Evolutionary conservation across 2,329 filamentous ascomycete genomes (phyloP), one percentile per base, ranked within the genome.

Genomic region (Neofusicoccum umdonicola): DNA sequence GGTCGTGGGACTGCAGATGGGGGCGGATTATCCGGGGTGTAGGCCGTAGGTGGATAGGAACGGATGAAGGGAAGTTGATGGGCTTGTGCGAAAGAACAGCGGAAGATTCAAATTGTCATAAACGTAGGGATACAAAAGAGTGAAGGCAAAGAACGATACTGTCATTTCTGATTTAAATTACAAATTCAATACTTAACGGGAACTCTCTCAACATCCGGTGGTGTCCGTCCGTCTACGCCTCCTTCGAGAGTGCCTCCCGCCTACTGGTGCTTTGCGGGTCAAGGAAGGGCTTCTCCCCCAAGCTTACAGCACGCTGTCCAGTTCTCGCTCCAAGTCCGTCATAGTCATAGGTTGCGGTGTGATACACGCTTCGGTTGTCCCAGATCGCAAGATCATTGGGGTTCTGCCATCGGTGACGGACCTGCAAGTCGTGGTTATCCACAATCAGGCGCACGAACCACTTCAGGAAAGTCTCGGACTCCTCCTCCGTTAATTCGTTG

Each of bases 341-440:
- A 67, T 87, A 89, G 68, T 90, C 88, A 66, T 85, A 88, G 0
- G 86, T 89, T 0, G 86, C 86, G 44, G 82, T 83, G 68, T 88
- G 86, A 73, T 84, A 87, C 0, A 78, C 82, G 58, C 82, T 83
- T 5, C 85, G 76, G 65, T 90, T 90, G 70, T 90, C 88, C 88
- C 88, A 90, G 67, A 90, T 87, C 1, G 86, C 83, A 69, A 83
- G 73, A 69, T 83, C 81, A 66, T 84, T 82, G 65, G 73, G 66
- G 65, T 81, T 81, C 71, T 77, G 73, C 83, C 82, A 85, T 66
- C 79, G 76, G 67, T 81, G 78, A n/a, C 83, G 69, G 3, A 84
- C 81, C 68, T 83, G 82, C 58, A 83, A 67, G 67, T 84, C 82
- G 68, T 84, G 83, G 68, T 82, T 84, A 62, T 82, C 76, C 0